Evolutionary conservation across 768 basidiomycete species (phyloP).

Genomic region (Boletus edulis): DNA sequence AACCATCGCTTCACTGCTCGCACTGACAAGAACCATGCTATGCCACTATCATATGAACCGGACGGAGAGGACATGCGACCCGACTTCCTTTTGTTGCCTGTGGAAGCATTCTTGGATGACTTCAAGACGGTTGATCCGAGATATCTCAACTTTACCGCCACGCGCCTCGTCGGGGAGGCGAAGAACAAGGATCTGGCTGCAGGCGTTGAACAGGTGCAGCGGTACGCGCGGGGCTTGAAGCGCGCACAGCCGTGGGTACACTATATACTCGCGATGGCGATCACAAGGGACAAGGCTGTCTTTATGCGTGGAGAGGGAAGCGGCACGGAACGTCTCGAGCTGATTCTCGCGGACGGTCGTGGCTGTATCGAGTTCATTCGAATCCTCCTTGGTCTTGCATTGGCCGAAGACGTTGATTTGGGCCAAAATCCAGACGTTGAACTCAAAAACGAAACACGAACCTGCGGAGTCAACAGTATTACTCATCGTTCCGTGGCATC

Average conservation of each 20-base stretch:
- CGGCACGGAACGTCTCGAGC: no score
- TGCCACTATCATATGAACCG: not conserved
- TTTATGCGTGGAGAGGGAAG: no score
- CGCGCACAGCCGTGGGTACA: no score
- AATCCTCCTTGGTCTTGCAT: slow-evolving; percentile 8
- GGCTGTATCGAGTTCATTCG: no score
- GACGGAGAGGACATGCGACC: not conserved
- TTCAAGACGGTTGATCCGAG: not conserved
- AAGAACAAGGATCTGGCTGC: slow-evolving; percentile 3
- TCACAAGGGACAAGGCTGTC: no score
- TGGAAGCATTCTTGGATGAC: not conserved
- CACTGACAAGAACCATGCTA: not conserved
- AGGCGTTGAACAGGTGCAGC: no score
- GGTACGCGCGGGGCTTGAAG: no score
- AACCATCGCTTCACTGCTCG: not conserved
- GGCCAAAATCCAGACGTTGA: slow-evolving; percentile 1
- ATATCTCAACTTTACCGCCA: not conserved
- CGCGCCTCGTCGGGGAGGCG: slow-evolving; percentile 7
- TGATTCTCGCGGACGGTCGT: no score
- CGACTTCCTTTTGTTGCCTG: slow-evolving; percentile 2
- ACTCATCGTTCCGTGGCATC: not conserved
- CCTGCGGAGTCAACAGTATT: not conserved
- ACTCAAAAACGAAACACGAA: not conserved
- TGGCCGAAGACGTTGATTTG: slow-evolving; percentile 6
- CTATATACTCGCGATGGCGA: no score